Conservation (phyloP, 768 basidiomycete genomes). For the Mycena pura region DNA sequence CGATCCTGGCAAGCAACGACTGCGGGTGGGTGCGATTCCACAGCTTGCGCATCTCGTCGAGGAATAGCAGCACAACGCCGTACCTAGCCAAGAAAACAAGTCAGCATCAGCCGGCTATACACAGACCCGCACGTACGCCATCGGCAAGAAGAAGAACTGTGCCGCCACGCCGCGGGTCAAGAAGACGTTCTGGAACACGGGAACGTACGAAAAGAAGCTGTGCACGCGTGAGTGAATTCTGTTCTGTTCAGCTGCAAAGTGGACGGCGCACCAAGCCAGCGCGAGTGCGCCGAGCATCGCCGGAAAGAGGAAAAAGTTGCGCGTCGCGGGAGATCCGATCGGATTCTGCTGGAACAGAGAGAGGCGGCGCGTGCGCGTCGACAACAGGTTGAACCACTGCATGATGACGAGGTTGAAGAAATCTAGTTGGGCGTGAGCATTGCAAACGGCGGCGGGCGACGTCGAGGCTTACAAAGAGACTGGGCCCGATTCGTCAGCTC, state of each 20-base stretch:
- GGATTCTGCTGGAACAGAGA: slow-evolving; percentile 65
- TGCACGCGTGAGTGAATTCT: neutral
- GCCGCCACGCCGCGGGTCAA: slow-evolving; percentile 51
- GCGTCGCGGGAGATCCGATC: slow-evolving; percentile 23
- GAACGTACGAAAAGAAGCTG: slow-evolving; percentile 49
- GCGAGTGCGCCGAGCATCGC: slow-evolving; percentile 51
- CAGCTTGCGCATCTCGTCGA: slow-evolving; percentile 29
- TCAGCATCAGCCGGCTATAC: too few relatives aligned
- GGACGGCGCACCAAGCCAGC: slow-evolving; percentile 50
- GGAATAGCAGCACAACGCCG: slow-evolving; percentile 12
- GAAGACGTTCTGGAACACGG: slow-evolving; percentile 58
- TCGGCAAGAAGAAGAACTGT: slow-evolving; percentile 58
- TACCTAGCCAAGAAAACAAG: neutral
- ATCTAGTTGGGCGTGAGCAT: slow-evolving; percentile 25
- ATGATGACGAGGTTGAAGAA: slow-evolving; percentile 60
- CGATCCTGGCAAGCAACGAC: slow-evolving; percentile 24
- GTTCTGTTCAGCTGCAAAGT: slow-evolving; percentile 24
- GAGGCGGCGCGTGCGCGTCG: slow-evolving; percentile 60
- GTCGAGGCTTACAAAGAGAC: slow-evolving; percentile 45
- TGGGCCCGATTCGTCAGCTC: slow-evolving; percentile 53
- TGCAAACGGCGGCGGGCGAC: too few relatives aligned
- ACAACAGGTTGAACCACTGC: slow-evolving; percentile 67
- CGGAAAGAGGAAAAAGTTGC: slow-evolving; percentile 54
- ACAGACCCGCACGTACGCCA: slow-evolving; percentile 40
- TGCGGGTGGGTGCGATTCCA: slow-evolving; percentile 26